phyloP scores from a whole-genome alignment of 768 basidiomycete species.

The Tylopilus vinaceipallidus region DNA sequence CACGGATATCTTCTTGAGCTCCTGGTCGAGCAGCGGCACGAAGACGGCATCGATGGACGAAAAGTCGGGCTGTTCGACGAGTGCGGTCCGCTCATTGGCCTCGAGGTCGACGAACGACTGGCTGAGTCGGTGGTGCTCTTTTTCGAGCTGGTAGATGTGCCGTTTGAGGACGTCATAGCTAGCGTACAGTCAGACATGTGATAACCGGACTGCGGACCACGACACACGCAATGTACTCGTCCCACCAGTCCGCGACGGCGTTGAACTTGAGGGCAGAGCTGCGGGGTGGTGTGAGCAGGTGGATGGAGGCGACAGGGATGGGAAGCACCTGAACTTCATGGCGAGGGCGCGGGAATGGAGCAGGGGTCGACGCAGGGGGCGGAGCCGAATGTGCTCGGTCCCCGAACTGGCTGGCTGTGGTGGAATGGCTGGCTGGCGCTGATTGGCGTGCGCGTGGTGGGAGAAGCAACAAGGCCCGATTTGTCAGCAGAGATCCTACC shows the following conservation, averaged over 20 bases:
- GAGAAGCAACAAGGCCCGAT: no score
- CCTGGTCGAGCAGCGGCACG: constrained; percentile 71
- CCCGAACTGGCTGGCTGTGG: constrained; percentile 2
- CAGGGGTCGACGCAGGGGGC: neutral
- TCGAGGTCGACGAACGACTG: constrained; percentile 54
- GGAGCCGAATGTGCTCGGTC: constrained; percentile 25
- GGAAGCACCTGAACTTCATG: constrained; percentile 35
- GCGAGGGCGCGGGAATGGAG: constrained; percentile 13
- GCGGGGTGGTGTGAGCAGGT: neutral
- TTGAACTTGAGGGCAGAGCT: constrained; percentile 90
- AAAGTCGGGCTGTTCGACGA: constrained; percentile 43
- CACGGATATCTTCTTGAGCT: constrained; percentile 72
- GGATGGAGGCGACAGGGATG: neutral
- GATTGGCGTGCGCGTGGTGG: neutral
- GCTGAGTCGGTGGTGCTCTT: constrained; percentile 56
- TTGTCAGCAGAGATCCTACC: no score
- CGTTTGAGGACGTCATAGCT: constrained; percentile 89
- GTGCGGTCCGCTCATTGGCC: constrained; percentile 55
- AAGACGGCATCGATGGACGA: constrained; percentile 59
- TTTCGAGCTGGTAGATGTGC: constrained; percentile 82
- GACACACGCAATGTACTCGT: constrained; percentile 83
- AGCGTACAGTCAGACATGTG: neutral
- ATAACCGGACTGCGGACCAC: neutral
- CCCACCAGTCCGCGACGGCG: constrained; percentile 89
- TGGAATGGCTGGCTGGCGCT: constrained; percentile 6